Base-by-base conservation (phyloP, 805 yeast species). In the Zygoascus tannicola region DNA sequence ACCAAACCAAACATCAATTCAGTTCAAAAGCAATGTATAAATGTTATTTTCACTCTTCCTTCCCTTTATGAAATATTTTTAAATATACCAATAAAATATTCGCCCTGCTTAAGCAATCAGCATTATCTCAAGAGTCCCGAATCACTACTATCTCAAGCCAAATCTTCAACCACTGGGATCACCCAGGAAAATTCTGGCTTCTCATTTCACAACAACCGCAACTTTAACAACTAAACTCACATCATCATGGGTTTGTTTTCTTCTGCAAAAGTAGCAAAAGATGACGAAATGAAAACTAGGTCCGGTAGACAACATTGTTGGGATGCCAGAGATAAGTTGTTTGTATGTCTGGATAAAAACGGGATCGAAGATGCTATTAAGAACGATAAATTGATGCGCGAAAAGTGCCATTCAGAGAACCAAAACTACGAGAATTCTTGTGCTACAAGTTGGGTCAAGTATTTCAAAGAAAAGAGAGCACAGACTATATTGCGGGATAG, bases 381-480 rank as follows among this genome's bases (percentile, higher is more conserved):
- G 40, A 56, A 56, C 40, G 67, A 68, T 36, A 57, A 59, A 4
- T 62, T 63, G 23, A 76, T 85, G 35, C 70, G 73, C 42, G 55
- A 64, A 19, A 64, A 72, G 40, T 88, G 97, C 63, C 72, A 76
- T 0, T 44, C 49, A 1, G 71, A 78, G 56, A 76, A 78, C 50
- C 56, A 59, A n/a, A 71, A 69, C 33, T 86, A 85, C 52, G 77
- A 82, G 47, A 60, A 69, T n/a, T 77, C 79, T 52, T 88, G 97
- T 63, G 86, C 85, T 7, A 77, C 78, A 12, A 77, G 87, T 43
- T 88, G 97, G 97, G 56, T 76, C 49, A 71, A 81, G 48, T 87
- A 88, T 61, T 88, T 90, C 69, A 90, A 87, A 59, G 90, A 86
- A 62, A 88, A 87, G 62, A 75, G 96, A 54, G 81, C 79, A 33